Evolutionary conservation across 1,284 basidiomycete species (phyloP), one percentile per base, ranked within the genome.

Genomic region (Heimioporus retisporus): DNA sequence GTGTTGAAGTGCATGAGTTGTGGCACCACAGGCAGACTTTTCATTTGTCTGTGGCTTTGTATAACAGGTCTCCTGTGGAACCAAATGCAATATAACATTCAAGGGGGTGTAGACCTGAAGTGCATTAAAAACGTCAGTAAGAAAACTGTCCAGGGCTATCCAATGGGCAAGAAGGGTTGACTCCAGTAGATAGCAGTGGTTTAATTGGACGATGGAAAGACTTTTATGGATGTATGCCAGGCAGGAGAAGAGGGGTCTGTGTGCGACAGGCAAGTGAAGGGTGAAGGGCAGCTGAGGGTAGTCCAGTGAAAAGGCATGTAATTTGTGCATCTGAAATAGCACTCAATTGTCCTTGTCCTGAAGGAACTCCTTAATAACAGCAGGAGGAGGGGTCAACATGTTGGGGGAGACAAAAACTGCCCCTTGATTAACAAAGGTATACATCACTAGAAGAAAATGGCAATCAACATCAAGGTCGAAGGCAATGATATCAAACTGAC

Each of bases 211-310:
- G 16, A 63, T 63, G 1, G 55, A 46, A 6, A 63, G 31, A 14
- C n/a, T 63, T 50, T 2, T 18, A 14, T 65, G 53, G 11, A 14
- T 51, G 28, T 65, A 65, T 18, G 40, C 44, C 2, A 67, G 66
- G 50, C 66, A 67, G n/a, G 66, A 67, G 31, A 67, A 67, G 13
- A 65, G 60, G 10, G 56, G 60, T 18, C 66, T 40, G 6, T 51
- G 44, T 4, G 3, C 14, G 50, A 65, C 21, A 42, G 14, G 23
- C 18, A 55, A 8, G 7, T 4, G 15, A 6, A 67, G 59, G 48
- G 56, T 59, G 55, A 43, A 67, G 2, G 56, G 59, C 18, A 67
- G 57, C 23, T 65, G 60, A 21, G 60, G 56, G 55, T 59, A 67
- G 16, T 67, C 48, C 1, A 6, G 11, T 28, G 59, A 64, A 59